Conservation (phyloP, 768 basidiomycete genomes). For the Lentinula aciculospora region DNA sequence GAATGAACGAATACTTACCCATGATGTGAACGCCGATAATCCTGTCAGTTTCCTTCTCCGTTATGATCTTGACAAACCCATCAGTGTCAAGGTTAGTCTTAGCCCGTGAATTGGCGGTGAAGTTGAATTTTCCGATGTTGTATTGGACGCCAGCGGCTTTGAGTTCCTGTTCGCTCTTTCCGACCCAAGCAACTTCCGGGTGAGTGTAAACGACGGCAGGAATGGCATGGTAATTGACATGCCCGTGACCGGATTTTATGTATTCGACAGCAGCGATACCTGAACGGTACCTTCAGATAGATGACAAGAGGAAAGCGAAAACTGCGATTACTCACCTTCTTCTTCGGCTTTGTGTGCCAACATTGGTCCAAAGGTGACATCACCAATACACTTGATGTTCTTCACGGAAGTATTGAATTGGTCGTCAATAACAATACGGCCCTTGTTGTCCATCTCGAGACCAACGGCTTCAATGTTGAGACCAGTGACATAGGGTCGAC, state of each 20-base stretch:
- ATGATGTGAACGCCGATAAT: constrained; percentile 94
- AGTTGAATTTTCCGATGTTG: constrained; percentile 92
- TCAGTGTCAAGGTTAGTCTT: constrained; percentile 95
- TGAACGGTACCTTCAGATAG: constrained; percentile 10
- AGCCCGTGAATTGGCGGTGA: constrained; percentile 92
- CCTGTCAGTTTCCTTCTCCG: constrained; percentile 93
- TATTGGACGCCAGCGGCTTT: constrained; percentile 87
- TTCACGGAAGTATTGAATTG: constrained; percentile 90
- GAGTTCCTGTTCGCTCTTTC: constrained; percentile 94
- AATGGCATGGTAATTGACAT: constrained; percentile 94
- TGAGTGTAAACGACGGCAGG: constrained; percentile 97
- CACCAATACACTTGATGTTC: constrained; percentile 94
- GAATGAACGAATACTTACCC: constrained; percentile 35
- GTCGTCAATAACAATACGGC: constrained; percentile 90
- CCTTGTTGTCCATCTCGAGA: constrained; percentile 85
- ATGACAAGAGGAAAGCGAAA: not conserved
- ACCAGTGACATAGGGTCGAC: constrained; percentile 84
- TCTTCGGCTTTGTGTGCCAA: constrained; percentile 98
- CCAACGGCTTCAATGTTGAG: constrained; percentile 89
- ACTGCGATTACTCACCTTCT: constrained; percentile 48
- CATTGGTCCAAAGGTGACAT: constrained; percentile 99
- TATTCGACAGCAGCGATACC: constrained; percentile 96
- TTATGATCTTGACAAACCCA: constrained; percentile 91
- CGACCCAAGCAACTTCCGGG: constrained; percentile 92
- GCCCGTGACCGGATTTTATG: constrained; percentile 88